Evolutionary conservation across 208 protist genomes (phyloP).

Genomic region (Wallacemonas rigidus): DNA sequence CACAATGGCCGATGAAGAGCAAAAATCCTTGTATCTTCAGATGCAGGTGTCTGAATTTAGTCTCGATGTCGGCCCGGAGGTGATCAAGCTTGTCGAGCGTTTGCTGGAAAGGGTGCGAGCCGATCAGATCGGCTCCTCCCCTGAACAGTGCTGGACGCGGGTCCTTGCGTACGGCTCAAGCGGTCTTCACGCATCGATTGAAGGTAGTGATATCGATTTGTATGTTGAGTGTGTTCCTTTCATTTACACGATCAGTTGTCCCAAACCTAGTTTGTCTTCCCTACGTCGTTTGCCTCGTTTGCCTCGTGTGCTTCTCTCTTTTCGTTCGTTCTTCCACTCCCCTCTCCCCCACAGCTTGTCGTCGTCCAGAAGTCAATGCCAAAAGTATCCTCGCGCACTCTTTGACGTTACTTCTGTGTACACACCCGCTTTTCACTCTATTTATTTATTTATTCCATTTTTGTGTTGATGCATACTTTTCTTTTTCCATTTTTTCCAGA

Average conservation of each 20-base stretch:
- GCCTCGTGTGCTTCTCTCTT: not conserved
- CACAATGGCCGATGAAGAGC: constrained; percentile 5
- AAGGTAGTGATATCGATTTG: constrained; percentile 92
- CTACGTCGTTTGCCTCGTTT: constrained; percentile 2
- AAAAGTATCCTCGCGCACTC: not conserved
- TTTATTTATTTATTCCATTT: not conserved
- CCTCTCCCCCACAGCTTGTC: constrained; percentile 10
- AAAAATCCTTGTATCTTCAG: constrained; percentile 9
- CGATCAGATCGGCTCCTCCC: not conserved
- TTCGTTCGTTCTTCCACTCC: not conserved
- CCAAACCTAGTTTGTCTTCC: too few relatives aligned
- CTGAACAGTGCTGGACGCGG: constrained; percentile 41
- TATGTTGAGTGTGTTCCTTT: constrained; percentile 78
- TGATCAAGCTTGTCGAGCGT: constrained; percentile 10
- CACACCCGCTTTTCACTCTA: not conserved
- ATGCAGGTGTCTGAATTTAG: constrained; percentile 13
- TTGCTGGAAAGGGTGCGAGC: not conserved
- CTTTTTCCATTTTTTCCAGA: too few relatives aligned
- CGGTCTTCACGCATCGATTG: constrained; percentile 72
- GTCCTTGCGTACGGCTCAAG: constrained; percentile 72
- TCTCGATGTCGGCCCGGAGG: constrained; percentile 3
- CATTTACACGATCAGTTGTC: not conserved
- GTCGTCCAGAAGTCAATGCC: not conserved
- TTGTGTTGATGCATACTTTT: too few relatives aligned
- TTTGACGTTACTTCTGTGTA: not conserved